These are phyloP conservation scores for Coprinopsis cinerea DNA, from an alignment of 768 basidiomycete species.

Conservation along the genomic window DNA sequence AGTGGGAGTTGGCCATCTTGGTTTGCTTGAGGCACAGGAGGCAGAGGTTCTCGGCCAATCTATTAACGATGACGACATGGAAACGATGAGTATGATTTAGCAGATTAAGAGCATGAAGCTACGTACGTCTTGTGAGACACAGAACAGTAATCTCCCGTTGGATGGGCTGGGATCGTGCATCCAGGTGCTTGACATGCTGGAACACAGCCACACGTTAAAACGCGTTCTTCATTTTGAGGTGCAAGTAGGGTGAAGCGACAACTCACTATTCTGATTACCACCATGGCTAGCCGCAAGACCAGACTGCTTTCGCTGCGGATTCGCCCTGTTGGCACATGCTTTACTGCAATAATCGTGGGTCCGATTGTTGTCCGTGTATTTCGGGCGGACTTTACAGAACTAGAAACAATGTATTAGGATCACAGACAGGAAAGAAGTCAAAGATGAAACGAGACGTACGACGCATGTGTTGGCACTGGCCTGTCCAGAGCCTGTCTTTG, in stretches of 20 bases:
- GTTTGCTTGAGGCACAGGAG: slow-evolving; percentile 53
- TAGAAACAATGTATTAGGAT: slow-evolving; percentile 18
- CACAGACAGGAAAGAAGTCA: slow-evolving; percentile 22
- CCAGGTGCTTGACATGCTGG: slow-evolving; percentile 43
- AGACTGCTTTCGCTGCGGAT: slow-evolving; percentile 23
- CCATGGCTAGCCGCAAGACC: slow-evolving; percentile 10
- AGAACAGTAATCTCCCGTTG: slow-evolving; percentile 42
- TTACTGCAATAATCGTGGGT: slow-evolving; percentile 61
- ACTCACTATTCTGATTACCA: slow-evolving; percentile 15
- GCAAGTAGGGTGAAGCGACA: neutral
- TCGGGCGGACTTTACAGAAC: slow-evolving; percentile 58
- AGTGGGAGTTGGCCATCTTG: slow-evolving; percentile 53
- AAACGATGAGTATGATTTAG: slow-evolving; percentile 2
- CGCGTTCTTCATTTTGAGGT: neutral
- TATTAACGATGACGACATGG: slow-evolving; percentile 13
- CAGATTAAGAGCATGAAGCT: neutral
- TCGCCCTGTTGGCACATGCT: slow-evolving; percentile 49
- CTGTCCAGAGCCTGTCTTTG: slow-evolving; percentile 17
- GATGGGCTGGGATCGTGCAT: slow-evolving; percentile 37
- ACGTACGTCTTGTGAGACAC: slow-evolving; percentile 46
- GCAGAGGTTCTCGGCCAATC: slow-evolving; percentile 46
- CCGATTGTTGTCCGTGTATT: slow-evolving; percentile 50
- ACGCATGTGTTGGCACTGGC: slow-evolving; percentile 41
- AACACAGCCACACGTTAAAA: neutral
- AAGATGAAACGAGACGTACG: slow-evolving; percentile 28